A percentile compares a stretch with the other conserved stretches of the same genome.
Conservation (phyloP, 1,284 basidiomycete species). For the Somion occarium region DNA sequence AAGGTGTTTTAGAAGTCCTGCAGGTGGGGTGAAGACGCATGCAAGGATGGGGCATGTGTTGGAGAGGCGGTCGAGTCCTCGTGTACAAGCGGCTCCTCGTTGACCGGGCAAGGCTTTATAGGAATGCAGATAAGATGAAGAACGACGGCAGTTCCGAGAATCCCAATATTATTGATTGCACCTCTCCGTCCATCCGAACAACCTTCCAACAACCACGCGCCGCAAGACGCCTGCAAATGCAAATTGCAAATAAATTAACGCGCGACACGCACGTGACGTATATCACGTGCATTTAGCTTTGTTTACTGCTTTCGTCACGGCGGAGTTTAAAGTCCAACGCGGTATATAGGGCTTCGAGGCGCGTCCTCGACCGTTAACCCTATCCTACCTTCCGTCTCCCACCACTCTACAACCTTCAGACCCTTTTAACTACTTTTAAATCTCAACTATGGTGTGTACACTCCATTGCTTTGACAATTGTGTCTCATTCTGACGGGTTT, state of each 20-base stretch:
- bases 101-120: background rate
- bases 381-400: slow-evolving; percentile 22
- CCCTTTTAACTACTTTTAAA: slow-evolving; percentile 14
- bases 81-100: background rate
- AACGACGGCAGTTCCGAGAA: background rate
- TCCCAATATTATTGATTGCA: background rate
- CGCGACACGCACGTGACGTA: slow-evolving; percentile 13
- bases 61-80: background rate
- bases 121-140: background rate
- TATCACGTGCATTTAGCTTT: slow-evolving; percentile 24
- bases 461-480: slow-evolving; percentile 6
- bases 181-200: background rate
- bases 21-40: background rate
- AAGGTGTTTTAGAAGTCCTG: background rate
- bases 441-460: slow-evolving; percentile 27
- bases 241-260: background rate
- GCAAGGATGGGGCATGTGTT: slow-evolving; percentile 1
- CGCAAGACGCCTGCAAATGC: background rate
- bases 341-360: slow-evolving; percentile 29
- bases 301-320: slow-evolving; percentile 19
- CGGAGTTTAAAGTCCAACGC: slow-evolving; percentile 29
- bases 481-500: slow-evolving; percentile 15
- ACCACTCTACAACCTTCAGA: slow-evolving; percentile 19
- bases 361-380: slow-evolving; percentile 18
- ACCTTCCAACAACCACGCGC: background rate